Conservation (phyloP, 176 grass and related monocot species). For the Paspalum notatum region DNA sequence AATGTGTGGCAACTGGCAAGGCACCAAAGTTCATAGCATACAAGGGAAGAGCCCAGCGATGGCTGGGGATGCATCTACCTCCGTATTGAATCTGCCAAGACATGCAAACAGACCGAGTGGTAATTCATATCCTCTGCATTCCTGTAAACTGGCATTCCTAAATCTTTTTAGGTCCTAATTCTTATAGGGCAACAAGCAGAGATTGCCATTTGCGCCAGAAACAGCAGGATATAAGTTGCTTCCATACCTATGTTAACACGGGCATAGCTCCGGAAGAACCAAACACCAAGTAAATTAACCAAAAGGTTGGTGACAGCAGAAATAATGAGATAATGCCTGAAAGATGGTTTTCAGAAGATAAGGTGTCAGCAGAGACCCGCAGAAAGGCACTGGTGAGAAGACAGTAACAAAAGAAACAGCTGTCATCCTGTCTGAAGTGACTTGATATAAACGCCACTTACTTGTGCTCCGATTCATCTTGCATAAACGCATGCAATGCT, state of each 20-base stretch:
- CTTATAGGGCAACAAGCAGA: not conserved
- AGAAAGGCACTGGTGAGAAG: not conserved
- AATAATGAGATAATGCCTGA: constrained; percentile 92
- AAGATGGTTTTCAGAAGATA: constrained; percentile 11
- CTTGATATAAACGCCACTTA: constrained; percentile 48
- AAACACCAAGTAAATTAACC: constrained; percentile 96
- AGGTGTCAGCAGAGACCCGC: not conserved
- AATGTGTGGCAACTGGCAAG: not conserved
- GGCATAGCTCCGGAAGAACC: constrained; percentile 95
- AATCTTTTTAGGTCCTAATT: not conserved
- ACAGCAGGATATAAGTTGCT: not conserved
- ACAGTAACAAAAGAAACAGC: not conserved
- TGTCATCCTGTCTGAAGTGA: not conserved
- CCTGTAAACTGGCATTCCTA: constrained; percentile 71
- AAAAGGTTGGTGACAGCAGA: constrained; percentile 97
- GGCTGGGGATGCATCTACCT: constrained; percentile 53
- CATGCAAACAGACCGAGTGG: constrained; percentile 93
- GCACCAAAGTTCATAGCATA: not conserved
- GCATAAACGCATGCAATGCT: constrained; percentile 95
- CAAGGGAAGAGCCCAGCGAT: constrained; percentile 4
- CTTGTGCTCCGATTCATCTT: constrained; percentile 99
- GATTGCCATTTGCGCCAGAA: constrained; percentile 1
- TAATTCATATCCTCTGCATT: constrained; percentile 99
- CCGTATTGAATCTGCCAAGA: constrained; percentile 89
- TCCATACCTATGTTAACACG: constrained; percentile 81